Base-by-base conservation (phyloP, 1,284 basidiomycete genomes). In the Sporisorium reilianum region DNA sequence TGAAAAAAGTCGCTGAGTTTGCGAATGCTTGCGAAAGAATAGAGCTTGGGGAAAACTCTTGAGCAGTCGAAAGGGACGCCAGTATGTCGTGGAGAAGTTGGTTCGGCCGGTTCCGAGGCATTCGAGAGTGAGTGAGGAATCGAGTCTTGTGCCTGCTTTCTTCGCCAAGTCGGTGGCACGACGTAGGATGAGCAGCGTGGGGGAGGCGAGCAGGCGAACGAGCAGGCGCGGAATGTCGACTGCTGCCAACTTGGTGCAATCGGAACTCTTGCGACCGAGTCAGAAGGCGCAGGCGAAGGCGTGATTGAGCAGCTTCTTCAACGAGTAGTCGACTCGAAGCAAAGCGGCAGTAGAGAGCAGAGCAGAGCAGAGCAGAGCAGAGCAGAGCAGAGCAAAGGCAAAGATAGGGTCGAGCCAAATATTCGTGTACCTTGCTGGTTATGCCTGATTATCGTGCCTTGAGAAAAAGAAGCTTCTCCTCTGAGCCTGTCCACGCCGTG, bases 401-500 rank as follows among this genome's bases (percentile, higher is more conserved):
- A n/a, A n/a, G n/a, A n/a, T n/a, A n/a, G n/a, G n/a, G n/a, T n/a
- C 10, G 11, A 65, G 32, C 52, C 36, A 58, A 55, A 44, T 18
- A 20, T 11, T n/a, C 54, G 65, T 42, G 65, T 62, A 67, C 65
- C 65, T 61, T 67, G 32, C 26, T 32, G 55, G 59, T 67, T 67
- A 67, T 48, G 45, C 30, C 52, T 67, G 64, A 67, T 66, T 60
- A 66, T 54, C 52, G 51, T 30, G 18, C 14, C 36, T 42, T 30
- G 48, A n/a, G n/a, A 28, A 48, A 26, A 42, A 42, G 25, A 34
- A 34, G 32, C 38, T 48, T 38, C 20, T 40, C 22, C 5, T 14
- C 3, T 8, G 8, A 12, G 10, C 12, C 12, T 30, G 28, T 30
- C 28, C 28, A 30, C 9, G 5, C 9, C 9, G 28, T 30, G 28